phyloP scores from a whole-genome alignment of 371 early-diverging fungal species.

The Mortierella sp. region DNA sequence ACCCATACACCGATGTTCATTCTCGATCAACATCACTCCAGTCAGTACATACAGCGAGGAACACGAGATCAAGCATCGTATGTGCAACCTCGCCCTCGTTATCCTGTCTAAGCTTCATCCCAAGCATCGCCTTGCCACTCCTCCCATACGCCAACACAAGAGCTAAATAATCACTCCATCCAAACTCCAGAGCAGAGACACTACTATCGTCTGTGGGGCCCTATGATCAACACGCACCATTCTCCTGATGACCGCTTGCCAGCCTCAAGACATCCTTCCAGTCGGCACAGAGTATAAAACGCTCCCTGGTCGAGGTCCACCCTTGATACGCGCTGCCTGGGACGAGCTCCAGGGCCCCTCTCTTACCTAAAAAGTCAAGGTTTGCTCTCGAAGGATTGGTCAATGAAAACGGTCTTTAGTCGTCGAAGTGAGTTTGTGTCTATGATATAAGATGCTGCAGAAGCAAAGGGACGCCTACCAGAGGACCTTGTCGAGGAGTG shows the following conservation, averaged over 20 bases:
- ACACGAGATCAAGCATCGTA: no score
- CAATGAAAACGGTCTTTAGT: background rate
- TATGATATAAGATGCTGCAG: background rate
- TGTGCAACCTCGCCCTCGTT: no score
- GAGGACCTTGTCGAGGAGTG: background rate
- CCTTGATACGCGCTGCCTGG: background rate
- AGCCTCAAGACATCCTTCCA: no score
- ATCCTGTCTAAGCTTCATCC: slow-evolving; percentile 64
- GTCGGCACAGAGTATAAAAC: background rate
- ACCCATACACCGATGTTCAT: background rate
- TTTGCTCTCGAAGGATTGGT: background rate
- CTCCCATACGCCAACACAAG: no score
- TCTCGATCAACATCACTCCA: slow-evolving; percentile 2
- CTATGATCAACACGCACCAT: no score
- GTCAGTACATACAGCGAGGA: background rate
- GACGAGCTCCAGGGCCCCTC: background rate
- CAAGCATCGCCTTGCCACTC: no score
- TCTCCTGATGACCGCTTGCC: no score
- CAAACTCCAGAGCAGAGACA: no score
- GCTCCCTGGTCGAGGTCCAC: background rate
- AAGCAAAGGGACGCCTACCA: background rate
- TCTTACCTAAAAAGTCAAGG: background rate
- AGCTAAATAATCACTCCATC: no score
- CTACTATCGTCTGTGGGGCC: no score
- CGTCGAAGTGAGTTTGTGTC: background rate